A percentile compares a stretch with the other conserved stretches of the same genome.
These are phyloP conservation scores for Lachancea lanzarotensis DNA, from an alignment of 805 yeast species.

Conservation along the genomic window DNA sequence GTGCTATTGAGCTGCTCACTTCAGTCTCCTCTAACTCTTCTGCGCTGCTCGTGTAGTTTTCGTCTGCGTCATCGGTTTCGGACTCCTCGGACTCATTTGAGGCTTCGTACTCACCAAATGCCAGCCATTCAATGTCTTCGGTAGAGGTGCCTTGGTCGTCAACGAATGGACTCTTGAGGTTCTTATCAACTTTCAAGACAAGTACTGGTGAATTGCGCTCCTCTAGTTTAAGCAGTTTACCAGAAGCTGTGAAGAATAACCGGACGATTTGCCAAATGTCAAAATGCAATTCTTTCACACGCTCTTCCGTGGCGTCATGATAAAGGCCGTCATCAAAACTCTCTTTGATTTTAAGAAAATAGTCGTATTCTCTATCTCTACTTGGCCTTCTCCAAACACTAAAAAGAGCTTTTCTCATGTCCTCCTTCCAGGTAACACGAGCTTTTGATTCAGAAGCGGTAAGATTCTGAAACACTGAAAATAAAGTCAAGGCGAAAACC, in stretches of 20 bases:
- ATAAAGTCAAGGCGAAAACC: slow-evolving; percentile 47
- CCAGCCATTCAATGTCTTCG: slow-evolving; percentile 41
- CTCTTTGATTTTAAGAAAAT: slow-evolving; percentile 45
- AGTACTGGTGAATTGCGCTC: slow-evolving; percentile 60
- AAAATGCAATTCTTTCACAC: slow-evolving; percentile 32
- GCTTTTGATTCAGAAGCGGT: slow-evolving; percentile 28
- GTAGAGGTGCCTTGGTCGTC: slow-evolving; percentile 21
- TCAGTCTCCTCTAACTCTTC: slow-evolving; percentile 20
- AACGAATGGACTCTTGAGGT: slow-evolving; percentile 19
- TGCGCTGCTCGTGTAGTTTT: slow-evolving; percentile 11
- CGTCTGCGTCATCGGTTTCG: slow-evolving; percentile 17
- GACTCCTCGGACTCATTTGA: slow-evolving; percentile 25
- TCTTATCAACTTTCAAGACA: slow-evolving; percentile 44
- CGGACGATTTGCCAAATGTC: slow-evolving; percentile 41
- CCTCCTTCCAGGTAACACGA: slow-evolving; percentile 68
- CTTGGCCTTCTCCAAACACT: slow-evolving; percentile 32
- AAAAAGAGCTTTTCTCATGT: slow-evolving; percentile 50
- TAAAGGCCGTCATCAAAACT: slow-evolving; percentile 64
- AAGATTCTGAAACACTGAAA: slow-evolving; percentile 57
- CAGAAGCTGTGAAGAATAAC: slow-evolving; percentile 65
- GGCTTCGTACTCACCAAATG: slow-evolving; percentile 40
- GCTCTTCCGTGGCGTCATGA: slow-evolving; percentile 48
- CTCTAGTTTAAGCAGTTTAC: slow-evolving; percentile 54
- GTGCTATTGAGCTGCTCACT: slow-evolving; percentile 39
- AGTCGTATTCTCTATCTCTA: slow-evolving; percentile 29